Evolutionary conservation across 2,329 filamentous ascomycete genomes (phyloP).

Genomic region (Ophiostoma sp.): DNA sequence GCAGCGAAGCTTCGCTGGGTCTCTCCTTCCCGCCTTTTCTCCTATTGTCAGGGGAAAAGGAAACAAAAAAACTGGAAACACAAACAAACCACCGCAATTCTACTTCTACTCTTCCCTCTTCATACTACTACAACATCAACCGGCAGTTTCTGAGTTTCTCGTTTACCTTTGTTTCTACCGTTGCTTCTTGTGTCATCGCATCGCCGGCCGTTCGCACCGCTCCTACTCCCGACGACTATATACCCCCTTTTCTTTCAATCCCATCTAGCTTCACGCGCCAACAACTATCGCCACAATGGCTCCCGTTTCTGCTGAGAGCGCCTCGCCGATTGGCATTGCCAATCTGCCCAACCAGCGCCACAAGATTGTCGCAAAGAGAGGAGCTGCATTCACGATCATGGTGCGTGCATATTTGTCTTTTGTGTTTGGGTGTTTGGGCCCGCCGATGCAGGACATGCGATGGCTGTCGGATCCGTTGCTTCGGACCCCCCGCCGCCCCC

Average conservation of each 20-base stretch:
- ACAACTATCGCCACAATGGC: constrained; percentile 43
- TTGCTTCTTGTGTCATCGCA: constrained; percentile 7
- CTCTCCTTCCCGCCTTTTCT: constrained; percentile 27
- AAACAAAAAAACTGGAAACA: constrained; percentile 25
- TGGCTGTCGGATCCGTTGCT: neutral
- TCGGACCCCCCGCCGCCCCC: neutral
- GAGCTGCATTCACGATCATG: constrained; percentile 99
- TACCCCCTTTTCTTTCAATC: constrained; percentile 1
- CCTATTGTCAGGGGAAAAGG: constrained; percentile 20
- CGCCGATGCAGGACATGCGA: neutral
- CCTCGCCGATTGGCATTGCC: constrained; percentile 67
- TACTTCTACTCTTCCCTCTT: constrained; percentile 6
- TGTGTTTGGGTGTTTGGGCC: neutral
- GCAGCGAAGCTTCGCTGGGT: constrained; percentile 26
- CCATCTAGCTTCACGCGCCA: constrained; percentile 12
- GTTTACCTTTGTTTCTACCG: constrained; percentile 1
- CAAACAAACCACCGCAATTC: constrained; percentile 24
- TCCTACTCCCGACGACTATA: neutral
- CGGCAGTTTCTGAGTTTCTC: neutral
- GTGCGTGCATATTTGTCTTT: constrained; percentile 44
- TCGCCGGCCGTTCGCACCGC: constrained; percentile 10
- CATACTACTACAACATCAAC: constrained; percentile 16
- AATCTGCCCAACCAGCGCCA: constrained; percentile 69
- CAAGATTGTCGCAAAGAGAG: constrained; percentile 74
- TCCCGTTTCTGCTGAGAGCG: constrained; percentile 53